These are phyloP conservation scores for Arabidopsis arenosa DNA, from an alignment of 345 rosid species.

Conservation along the genomic window DNA sequence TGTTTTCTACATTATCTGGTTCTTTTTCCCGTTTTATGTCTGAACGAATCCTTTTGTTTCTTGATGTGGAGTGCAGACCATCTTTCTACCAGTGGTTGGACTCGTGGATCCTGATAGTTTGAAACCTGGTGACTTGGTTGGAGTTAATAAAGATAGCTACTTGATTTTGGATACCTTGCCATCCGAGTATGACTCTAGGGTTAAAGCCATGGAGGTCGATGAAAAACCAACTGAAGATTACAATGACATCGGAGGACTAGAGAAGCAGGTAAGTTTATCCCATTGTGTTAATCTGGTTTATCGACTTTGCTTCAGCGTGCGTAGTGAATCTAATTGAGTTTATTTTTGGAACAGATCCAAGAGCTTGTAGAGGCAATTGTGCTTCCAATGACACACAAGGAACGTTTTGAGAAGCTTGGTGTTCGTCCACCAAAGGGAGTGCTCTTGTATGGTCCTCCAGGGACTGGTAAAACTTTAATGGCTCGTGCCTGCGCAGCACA, in stretches of 20 bases:
- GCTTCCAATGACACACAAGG: conserved; percentile 97
- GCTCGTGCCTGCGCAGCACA: conserved; percentile 99
- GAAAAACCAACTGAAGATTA: conserved; percentile 99
- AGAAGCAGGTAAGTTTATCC: conserved; percentile 73
- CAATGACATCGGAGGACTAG: conserved; percentile 97
- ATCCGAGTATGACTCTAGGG: conserved; percentile 95
- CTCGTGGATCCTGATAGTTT: conserved; percentile 96
- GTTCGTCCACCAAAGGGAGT: conserved; percentile 99
- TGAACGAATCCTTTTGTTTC: conserved; percentile 11
- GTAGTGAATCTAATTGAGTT: conserved; percentile 2
- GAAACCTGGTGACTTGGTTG: conserved; percentile 99
- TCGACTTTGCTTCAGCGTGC: not conserved
- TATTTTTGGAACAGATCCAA: conserved; percentile 69
- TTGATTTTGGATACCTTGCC: conserved; percentile 94
- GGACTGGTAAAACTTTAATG: conserved; percentile 99
- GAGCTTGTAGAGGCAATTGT: conserved; percentile 99
- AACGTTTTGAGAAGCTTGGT: conserved; percentile 89
- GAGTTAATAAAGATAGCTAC: conserved; percentile 98
- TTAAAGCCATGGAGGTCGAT: conserved; percentile 99
- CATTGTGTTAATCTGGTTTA: not conserved
- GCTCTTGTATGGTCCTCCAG: conserved; percentile 98
- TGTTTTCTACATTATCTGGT: not conserved
- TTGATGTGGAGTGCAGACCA: conserved; percentile 62
- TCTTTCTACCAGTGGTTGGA: conserved; percentile 96
- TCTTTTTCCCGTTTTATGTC: not conserved